Evolutionary conservation across 148 eudicot species (phyloP).

Genomic region (Silene latifolia): DNA sequence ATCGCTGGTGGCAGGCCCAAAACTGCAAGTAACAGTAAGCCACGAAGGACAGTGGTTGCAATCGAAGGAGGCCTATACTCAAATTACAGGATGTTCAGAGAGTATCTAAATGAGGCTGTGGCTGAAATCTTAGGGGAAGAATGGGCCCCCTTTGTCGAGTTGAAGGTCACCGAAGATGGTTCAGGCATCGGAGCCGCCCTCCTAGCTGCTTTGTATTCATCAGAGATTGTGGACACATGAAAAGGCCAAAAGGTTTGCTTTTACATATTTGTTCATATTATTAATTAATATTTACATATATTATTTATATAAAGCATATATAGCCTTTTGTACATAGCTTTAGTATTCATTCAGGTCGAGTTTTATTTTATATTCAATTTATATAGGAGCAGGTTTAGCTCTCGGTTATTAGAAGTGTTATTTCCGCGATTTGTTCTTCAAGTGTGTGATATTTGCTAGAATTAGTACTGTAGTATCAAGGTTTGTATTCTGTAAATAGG

Average conservation of each 20-base stretch:
- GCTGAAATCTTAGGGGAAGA: constrained; percentile 82
- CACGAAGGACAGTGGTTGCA: constrained; percentile 77
- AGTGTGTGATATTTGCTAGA: constrained; percentile 24
- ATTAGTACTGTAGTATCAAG: constrained; percentile 15
- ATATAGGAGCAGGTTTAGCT: constrained; percentile 13
- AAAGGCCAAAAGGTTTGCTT: not conserved
- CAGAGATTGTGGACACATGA: constrained; percentile 33
- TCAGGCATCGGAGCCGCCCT: constrained; percentile 89
- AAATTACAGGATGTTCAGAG: constrained; percentile 57
- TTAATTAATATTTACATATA: constrained; percentile 27
- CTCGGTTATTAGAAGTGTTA: constrained; percentile 13
- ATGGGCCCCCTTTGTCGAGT: constrained; percentile 45
- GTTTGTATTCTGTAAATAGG: constrained; percentile 22
- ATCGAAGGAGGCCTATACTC: constrained; percentile 74
- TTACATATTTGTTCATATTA: constrained; percentile 26
- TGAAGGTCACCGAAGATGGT: constrained; percentile 76
- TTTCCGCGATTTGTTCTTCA: constrained; percentile 19
- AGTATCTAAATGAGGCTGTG: constrained; percentile 72
- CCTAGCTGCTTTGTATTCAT: constrained; percentile 65
- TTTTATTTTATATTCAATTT: constrained; percentile 20
- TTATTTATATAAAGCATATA: constrained; percentile 24
- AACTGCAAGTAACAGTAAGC: constrained; percentile 28
- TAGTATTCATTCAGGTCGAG: constrained; percentile 40
- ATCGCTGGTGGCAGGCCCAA: constrained; percentile 46
- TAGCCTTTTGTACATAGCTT: constrained; percentile 50